These are phyloP conservation scores for Rhizopus sp. DNA, from an alignment of 371 early-diverging fungal genomes.

Conservation along the genomic window DNA sequence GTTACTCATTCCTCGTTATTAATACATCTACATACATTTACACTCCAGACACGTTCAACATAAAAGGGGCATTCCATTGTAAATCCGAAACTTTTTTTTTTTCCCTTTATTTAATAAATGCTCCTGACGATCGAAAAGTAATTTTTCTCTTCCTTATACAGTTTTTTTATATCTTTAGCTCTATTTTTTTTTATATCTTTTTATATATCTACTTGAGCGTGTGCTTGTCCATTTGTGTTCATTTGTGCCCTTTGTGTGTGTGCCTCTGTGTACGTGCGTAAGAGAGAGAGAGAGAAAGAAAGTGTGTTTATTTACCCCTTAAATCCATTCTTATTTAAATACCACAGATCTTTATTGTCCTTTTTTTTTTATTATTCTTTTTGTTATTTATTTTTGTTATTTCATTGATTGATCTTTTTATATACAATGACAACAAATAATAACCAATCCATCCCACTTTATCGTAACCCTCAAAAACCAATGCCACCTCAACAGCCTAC, in stretches of 20 bases:
- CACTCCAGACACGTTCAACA: not conserved
- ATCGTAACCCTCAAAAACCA: conserved; percentile 25
- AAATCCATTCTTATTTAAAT: no score
- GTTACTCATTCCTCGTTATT: conserved; percentile 1
- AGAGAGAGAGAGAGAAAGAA: no score
- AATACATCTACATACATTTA: not conserved
- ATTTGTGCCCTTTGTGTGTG: no score
- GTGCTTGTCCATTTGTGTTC: not conserved
- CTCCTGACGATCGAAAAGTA: conserved; percentile 24
- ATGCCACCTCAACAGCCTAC: conserved; percentile 29
- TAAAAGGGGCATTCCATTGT: conserved; percentile 21
- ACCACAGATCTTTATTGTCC: no score
- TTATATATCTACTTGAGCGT: not conserved
- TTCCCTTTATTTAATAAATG: conserved; percentile 10
- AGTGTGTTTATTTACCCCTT: no score
- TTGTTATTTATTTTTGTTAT: no score
- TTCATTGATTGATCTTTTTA: no score
- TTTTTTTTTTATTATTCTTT: no score
- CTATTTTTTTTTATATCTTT: conserved; percentile 3
- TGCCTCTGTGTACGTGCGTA: no score
- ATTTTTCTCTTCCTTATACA: conserved; percentile 5
- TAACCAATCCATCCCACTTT: conserved; percentile 14
- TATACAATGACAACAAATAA: not conserved
- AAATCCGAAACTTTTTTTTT: conserved; percentile 21
- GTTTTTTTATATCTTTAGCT: conserved; percentile 3